phyloP scores from a whole-genome alignment of 148 eudicot genomes.

The Beta vulgaris region DNA sequence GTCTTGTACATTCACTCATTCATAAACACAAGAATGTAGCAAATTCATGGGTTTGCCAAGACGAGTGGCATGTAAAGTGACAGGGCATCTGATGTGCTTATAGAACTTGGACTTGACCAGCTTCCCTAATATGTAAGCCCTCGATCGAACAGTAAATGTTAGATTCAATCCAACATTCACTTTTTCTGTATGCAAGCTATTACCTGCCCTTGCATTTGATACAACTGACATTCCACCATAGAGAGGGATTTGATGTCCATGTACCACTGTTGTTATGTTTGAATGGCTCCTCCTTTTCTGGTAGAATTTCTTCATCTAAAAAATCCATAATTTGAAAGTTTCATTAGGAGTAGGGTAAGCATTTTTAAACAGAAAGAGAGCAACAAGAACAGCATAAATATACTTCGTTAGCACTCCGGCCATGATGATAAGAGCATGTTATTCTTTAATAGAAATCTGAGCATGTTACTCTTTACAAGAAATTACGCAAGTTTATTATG shows the following conservation, averaged over 20 bases:
- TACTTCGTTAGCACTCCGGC: not conserved
- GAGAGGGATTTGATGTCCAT: slow-evolving; percentile 56
- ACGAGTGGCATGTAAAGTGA: slow-evolving; percentile 41
- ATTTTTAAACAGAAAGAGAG: too few species aligned
- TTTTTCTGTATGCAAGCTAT: slow-evolving; percentile 22
- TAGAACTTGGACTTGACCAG: slow-evolving; percentile 74
- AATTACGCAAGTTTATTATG: not conserved
- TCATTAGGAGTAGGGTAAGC: not conserved
- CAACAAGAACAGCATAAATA: too few species aligned
- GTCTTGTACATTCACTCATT: slow-evolving; percentile 17
- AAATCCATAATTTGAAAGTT: not conserved
- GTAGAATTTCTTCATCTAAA: slow-evolving; percentile 66
- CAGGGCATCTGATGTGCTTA: slow-evolving; percentile 43
- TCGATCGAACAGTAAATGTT: slow-evolving; percentile 65
- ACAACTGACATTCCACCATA: slow-evolving; percentile 60
- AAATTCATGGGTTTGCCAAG: slow-evolving; percentile 56
- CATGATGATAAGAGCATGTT: not conserved
- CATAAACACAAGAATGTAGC: slow-evolving; percentile 41
- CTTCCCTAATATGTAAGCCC: slow-evolving; percentile 71
- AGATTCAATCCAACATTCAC: slow-evolving; percentile 56
- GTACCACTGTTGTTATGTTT: slow-evolving; percentile 35
- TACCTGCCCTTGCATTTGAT: slow-evolving; percentile 23
- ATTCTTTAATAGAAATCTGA: too few species aligned
- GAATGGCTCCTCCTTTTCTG: slow-evolving; percentile 62
- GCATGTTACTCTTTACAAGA: too few species aligned